Evolutionary conservation across 2,329 filamentous ascomycete genomes (phyloP).

Genomic region (Nigrospora osmanthi): DNA sequence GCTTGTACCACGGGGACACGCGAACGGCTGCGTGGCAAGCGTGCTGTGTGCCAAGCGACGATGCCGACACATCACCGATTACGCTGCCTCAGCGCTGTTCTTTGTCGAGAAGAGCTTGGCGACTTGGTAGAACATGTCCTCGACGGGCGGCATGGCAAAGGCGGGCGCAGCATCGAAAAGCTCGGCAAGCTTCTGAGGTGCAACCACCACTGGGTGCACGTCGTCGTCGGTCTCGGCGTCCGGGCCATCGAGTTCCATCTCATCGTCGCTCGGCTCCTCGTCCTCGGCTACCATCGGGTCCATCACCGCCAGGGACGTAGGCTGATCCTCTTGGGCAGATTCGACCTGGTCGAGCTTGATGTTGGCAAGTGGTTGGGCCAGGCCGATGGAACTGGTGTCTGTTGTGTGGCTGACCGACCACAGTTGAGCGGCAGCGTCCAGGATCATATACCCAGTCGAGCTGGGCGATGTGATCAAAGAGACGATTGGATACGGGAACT

Average conservation of each 20-base stretch:
- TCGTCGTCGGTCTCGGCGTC: conserved; percentile 41
- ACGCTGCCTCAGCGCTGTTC: conserved; percentile 26
- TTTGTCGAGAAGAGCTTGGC: conserved; percentile 56
- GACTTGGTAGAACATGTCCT: conserved; percentile 70
- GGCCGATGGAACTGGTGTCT: conserved; percentile 40
- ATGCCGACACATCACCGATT: not conserved
- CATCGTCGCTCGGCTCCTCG: conserved; percentile 30
- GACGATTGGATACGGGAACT: conserved; percentile 51
- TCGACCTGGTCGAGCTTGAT: conserved; percentile 35
- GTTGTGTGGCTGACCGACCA: conserved; percentile 54
- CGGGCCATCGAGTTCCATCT: conserved; percentile 35
- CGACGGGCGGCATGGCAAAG: conserved; percentile 62
- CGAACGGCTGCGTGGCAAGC: no score
- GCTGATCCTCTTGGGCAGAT: conserved; percentile 15
- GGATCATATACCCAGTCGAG: conserved; percentile 63
- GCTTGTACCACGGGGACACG: no score
- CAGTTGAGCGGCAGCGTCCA: conserved; percentile 72
- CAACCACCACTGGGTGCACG: conserved; percentile 51
- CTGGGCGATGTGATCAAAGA: conserved; percentile 57
- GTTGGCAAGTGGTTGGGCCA: conserved; percentile 48
- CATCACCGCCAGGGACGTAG: conserved; percentile 13
- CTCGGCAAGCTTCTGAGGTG: conserved; percentile 59
- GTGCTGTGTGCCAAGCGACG: no score
- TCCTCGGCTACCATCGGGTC: conserved; percentile 17
- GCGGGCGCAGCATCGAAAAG: conserved; percentile 64